A percentile compares a stretch with the other conserved stretches of the same genome.
Conservation (phyloP, 2,329 filamentous ascomycete species). For the Xylaria sp. region DNA sequence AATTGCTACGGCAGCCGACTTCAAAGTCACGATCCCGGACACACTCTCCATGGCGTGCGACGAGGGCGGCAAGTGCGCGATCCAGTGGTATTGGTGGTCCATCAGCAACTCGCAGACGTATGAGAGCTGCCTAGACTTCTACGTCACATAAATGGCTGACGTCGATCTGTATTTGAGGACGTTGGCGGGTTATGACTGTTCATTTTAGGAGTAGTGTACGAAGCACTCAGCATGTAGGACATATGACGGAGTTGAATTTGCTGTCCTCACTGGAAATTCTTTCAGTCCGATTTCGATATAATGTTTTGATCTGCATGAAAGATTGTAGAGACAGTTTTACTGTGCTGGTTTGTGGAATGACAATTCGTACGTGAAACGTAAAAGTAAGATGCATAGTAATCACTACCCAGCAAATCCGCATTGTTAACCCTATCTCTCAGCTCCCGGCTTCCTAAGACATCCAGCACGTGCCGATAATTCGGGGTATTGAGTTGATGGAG, state of each 20-base stretch:
- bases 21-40: slow-evolving; percentile 64
- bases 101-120: slow-evolving; percentile 67
- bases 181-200: background rate
- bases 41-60: slow-evolving; percentile 58
- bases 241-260: background rate
- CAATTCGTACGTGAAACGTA: background rate
- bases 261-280: background rate
- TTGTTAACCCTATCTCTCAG: background rate
- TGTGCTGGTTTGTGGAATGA: background rate
- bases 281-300: too few species aligned
- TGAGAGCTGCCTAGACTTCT: slow-evolving; percentile 70
- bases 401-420: background rate
- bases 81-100: slow-evolving; percentile 73
- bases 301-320: rapidly evolving
- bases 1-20: slow-evolving; percentile 43
- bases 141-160: slow-evolving; percentile 24
- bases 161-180: too few species aligned
- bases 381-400: background rate
- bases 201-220: background rate
- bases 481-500: background rate
- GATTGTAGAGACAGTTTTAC: background rate
- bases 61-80: slow-evolving; percentile 56
- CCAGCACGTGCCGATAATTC: background rate
- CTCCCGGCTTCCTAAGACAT: background rate
- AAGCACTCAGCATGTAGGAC: background rate